Evolutionary conservation across 495 filamentous ascomycete species (phyloP).

Genomic region (Pyrenopolyporus hunteri): DNA sequence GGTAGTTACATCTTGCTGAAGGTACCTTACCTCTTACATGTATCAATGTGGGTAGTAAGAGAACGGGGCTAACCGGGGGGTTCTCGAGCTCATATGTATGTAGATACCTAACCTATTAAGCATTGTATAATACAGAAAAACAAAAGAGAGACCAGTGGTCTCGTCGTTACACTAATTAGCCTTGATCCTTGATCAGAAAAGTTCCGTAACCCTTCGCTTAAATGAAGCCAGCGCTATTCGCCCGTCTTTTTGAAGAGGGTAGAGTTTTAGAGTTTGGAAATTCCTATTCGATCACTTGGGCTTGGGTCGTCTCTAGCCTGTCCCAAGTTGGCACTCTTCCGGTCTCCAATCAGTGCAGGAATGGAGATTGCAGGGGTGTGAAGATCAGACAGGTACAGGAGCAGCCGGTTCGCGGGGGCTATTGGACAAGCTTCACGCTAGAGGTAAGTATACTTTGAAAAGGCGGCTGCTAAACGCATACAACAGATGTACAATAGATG

Average conservation of each 20-base stretch:
- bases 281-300: not conserved
- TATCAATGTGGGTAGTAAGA: too few species aligned
- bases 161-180: constrained; percentile 20
- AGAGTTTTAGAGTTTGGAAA: constrained; percentile 1
- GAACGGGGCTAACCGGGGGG: not conserved
- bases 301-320: constrained; percentile 7
- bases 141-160: constrained; percentile 1
- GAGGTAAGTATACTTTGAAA: constrained; percentile 10
- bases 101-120: too few species aligned
- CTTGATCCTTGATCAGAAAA: constrained; percentile 4
- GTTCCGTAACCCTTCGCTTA: constrained; percentile 9
- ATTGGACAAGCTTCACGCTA: constrained; percentile 1
- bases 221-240: too few species aligned
- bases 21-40: too few species aligned
- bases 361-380: constrained; percentile 37
- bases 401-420: constrained; percentile 14
- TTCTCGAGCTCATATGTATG: not conserved
- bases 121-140: too few species aligned
- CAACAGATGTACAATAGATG: constrained; percentile 5
- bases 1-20: too few species aligned
- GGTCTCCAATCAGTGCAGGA: constrained; percentile 23
- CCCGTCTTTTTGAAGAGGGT: too few species aligned
- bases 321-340: constrained; percentile 17
- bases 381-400: constrained; percentile 35
- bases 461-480: constrained; percentile 24